Conservation (phyloP, 2,329 filamentous ascomycete genomes). For the Penicillium sumatraense region DNA sequence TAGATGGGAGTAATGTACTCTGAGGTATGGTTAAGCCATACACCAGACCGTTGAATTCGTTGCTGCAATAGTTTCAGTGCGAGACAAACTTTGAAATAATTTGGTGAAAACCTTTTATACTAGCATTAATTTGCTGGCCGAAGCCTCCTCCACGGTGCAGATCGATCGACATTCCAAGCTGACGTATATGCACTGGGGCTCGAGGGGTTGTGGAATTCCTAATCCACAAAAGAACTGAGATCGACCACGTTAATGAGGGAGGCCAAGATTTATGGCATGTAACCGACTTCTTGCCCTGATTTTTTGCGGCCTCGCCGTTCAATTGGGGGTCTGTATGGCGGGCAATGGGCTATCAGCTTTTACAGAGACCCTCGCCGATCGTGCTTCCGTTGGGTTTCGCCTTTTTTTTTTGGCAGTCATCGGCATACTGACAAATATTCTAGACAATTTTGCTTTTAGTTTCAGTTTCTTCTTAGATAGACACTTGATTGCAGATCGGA, state of each 20-base stretch:
- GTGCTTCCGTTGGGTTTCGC: too few relatives aligned
- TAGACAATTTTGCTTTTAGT: too few relatives aligned
- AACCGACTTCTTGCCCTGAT: not conserved
- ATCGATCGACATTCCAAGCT: slow-evolving; percentile 18
- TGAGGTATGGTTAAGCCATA: not conserved
- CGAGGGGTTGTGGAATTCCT: slow-evolving; percentile 15
- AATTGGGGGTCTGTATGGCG: slow-evolving; percentile 1
- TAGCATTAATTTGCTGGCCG: not conserved
- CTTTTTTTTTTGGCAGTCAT: too few relatives aligned
- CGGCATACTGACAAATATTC: too few relatives aligned
- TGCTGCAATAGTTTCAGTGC: not conserved
- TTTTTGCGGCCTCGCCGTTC: not conserved
- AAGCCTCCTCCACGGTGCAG: not conserved
- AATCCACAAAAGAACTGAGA: not conserved
- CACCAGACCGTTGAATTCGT: not conserved
- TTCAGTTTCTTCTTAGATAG: too few relatives aligned
- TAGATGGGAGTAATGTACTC: too few relatives aligned
- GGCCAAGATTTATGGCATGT: slow-evolving; percentile 8
- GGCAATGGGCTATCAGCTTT: not conserved
- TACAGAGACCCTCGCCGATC: not conserved
- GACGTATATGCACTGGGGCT: slow-evolving; percentile 11
- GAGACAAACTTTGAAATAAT: not conserved
- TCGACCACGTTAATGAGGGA: slow-evolving; percentile 12
- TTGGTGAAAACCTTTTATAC: not conserved
- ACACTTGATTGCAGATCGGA: too few relatives aligned